Base-by-base conservation (phyloP, 2,329 filamentous ascomycete species). In the Monilinia laxa region DNA sequence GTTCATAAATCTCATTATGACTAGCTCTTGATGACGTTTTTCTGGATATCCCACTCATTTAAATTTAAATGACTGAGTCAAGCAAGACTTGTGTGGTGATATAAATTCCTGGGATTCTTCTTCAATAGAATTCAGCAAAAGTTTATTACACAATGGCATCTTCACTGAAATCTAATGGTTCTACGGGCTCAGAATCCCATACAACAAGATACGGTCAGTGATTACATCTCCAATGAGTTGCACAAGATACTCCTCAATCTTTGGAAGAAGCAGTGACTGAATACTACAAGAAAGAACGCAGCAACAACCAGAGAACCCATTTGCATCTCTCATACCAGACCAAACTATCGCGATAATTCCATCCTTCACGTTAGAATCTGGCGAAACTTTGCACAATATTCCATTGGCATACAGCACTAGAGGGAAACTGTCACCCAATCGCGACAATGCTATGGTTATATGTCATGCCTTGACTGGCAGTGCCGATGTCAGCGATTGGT, bases 331-430 rank as follows among this genome's bases (percentile, higher is more conserved):
- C 75, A 96, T 99, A 63, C 89, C 92, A 63, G 90, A 97, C 74
- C 95, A 98, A 80, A 84, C 90, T 64, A 90, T 96, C 75, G 92
- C 90, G 67, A 86, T 95, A 68, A 86, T 99, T 65, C 94, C 95
- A 2, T 88, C 89, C 35, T 97, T 97, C 78, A 93, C 90, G 11
- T 90, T 99, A 71, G 95, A 99, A 79, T 98, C 93, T 2, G 95
- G 95, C 59, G 92, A 90, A 31, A 90, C 86, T 0, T 84, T 99
- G 25, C 81, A 84, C 72, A 95, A 98, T 85, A 83, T 89, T 20
- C 87, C 88, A 1, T 81, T 90, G 63, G 88, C 88, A 53, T 90
- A 89, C 76, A 90, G 86, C 56, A 88, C 85, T 28, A 81, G 86
- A 58, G 88, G 88, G 70, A 83, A 82, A 70, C 81, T 90, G 69